A percentile compares a stretch with the other conserved stretches of the same genome.
Evolutionary conservation across 371 early-diverging fungal species (phyloP).

Genomic region (Lichtheimia ornata): DNA sequence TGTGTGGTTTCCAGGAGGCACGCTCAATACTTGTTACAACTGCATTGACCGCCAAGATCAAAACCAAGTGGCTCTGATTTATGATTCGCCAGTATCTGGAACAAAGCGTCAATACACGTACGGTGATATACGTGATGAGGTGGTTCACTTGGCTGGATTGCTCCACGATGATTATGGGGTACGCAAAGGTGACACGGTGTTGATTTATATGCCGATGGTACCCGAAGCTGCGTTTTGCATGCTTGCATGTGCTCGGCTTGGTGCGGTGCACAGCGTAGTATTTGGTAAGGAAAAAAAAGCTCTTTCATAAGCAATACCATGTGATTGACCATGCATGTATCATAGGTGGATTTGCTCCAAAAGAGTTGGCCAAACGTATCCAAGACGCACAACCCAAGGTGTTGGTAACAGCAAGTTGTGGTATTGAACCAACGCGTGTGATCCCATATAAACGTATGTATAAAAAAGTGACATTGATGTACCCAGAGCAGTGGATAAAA

Average conservation of each 20-base stretch:
- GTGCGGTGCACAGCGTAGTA: constrained; percentile 82
- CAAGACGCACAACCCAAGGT: constrained; percentile 77
- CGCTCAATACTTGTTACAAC: constrained; percentile 91
- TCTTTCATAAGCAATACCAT: neutral
- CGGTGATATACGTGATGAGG: constrained; percentile 66
- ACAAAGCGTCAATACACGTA: constrained; percentile 68
- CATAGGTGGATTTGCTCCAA: constrained; percentile 84
- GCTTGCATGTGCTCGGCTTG: constrained; percentile 92
- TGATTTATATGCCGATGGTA: constrained; percentile 91
- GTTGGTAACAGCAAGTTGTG: constrained; percentile 77
- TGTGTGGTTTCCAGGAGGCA: constrained; percentile 71
- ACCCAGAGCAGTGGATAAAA: neutral
- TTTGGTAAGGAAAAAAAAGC: constrained; percentile 30
- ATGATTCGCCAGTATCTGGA: constrained; percentile 72
- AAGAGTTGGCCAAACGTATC: constrained; percentile 81
- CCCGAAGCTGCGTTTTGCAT: constrained; percentile 87
- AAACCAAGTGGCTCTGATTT: constrained; percentile 73
- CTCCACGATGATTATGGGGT: constrained; percentile 69
- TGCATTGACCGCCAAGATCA: constrained; percentile 84
- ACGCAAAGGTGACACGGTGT: constrained; percentile 78
- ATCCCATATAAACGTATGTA: constrained; percentile 68
- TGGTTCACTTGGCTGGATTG: constrained; percentile 76
- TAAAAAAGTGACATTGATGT: too few species aligned
- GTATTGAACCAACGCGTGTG: constrained; percentile 68
- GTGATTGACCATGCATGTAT: neutral